phyloP scores from a whole-genome alignment of 495 filamentous ascomycete species.

The Hyaloscypha variabilis region DNA sequence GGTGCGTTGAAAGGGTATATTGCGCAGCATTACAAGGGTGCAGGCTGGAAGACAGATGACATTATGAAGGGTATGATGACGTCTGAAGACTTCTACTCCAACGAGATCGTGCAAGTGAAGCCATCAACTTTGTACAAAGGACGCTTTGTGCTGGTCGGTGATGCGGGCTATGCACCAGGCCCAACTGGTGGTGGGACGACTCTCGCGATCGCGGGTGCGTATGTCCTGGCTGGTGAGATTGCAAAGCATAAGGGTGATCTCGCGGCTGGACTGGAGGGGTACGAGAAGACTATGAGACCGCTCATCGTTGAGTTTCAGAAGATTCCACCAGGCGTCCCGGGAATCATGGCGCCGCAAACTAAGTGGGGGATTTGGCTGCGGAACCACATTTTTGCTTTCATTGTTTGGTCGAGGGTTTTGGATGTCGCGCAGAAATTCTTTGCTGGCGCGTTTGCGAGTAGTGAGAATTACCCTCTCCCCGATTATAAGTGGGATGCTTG shows the following conservation, averaged over 20 bases:
- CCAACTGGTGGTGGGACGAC: slow-evolving; percentile 55
- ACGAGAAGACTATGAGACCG: slow-evolving; percentile 44
- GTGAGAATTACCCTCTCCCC: slow-evolving; percentile 9
- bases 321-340: slow-evolving; percentile 4
- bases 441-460: slow-evolving; percentile 20
- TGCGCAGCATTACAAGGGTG: slow-evolving; percentile 40
- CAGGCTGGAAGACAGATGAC: slow-evolving; percentile 46
- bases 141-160: slow-evolving; percentile 44
- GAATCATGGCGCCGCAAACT: neutral
- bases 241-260: slow-evolving; percentile 38
- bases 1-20: slow-evolving; percentile 44
- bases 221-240: slow-evolving; percentile 56
- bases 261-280: slow-evolving; percentile 27
- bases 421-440: slow-evolving; percentile 23
- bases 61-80: slow-evolving; percentile 40
- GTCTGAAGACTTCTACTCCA: slow-evolving; percentile 53
- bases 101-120: slow-evolving; percentile 35
- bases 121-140: slow-evolving; percentile 45
- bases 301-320: slow-evolving; percentile 38
- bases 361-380: slow-evolving; percentile 6
- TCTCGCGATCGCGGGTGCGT: slow-evolving; percentile 47
- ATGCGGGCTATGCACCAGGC: slow-evolving; percentile 37
- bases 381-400: slow-evolving; percentile 28
- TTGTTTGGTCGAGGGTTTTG: slow-evolving; percentile 34
- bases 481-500: slow-evolving; percentile 9